A percentile compares a stretch with the other conserved stretches of the same genome.
phyloP scores from a whole-genome alignment of 768 basidiomycete species.

The Mrakia frigida region DNA sequence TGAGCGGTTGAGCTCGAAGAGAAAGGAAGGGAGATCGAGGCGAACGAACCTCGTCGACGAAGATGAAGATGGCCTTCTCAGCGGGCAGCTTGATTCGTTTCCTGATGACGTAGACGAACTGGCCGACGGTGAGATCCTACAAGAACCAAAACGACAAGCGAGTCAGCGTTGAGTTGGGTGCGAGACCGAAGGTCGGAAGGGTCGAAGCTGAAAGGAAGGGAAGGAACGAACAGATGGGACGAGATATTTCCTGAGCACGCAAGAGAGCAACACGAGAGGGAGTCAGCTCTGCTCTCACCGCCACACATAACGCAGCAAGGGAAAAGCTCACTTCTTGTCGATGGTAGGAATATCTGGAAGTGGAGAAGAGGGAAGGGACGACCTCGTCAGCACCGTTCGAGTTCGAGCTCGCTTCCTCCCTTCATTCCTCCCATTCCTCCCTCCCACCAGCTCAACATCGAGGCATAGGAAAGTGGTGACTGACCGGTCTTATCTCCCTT shows the following conservation, averaged over 20 bases:
- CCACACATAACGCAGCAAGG: no score
- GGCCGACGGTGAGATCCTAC: slow-evolving; percentile 92
- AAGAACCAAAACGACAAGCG: background rate
- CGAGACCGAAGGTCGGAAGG: background rate
- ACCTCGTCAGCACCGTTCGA: slow-evolving; percentile 3
- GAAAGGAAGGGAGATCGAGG: background rate
- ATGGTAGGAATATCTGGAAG: slow-evolving; percentile 84
- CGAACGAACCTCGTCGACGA: slow-evolving; percentile 70
- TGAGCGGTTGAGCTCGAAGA: background rate
- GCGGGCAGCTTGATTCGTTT: slow-evolving; percentile 99
- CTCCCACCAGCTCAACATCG: background rate
- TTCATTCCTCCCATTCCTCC: background rate
- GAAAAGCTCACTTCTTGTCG: slow-evolving; percentile 70
- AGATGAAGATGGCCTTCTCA: slow-evolving; percentile 99
- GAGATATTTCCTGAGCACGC: slow-evolving; percentile 68
- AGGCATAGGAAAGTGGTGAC: background rate
- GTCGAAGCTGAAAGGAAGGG: background rate
- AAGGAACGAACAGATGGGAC: slow-evolving; percentile 76
- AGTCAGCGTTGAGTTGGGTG: background rate
- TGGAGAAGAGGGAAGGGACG: background rate
- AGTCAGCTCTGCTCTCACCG: background rate
- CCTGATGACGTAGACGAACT: slow-evolving; percentile 99
- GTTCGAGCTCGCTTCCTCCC: no score
- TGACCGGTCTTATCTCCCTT: slow-evolving; percentile 79
- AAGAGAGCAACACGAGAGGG: background rate